Conservation (phyloP, 2,329 filamentous ascomycete genomes). For the Coniochaeta prunicola region DNA sequence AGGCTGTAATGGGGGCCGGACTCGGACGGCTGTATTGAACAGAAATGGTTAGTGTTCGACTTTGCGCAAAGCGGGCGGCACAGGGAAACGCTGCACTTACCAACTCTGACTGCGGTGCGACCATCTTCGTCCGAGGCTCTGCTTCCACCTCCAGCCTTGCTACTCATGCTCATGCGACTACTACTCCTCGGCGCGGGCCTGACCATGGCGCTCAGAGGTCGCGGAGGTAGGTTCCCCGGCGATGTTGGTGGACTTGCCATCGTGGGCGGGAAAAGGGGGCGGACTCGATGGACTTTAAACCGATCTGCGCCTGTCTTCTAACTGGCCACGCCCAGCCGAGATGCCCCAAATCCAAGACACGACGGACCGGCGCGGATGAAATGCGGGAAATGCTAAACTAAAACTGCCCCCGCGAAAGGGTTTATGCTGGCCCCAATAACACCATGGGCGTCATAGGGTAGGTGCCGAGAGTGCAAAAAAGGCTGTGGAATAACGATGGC, state of each 20-base stretch:
- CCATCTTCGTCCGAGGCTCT: constrained; percentile 83
- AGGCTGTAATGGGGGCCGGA: constrained; percentile 77
- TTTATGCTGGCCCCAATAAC: constrained; percentile 15
- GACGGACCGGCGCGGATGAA: not conserved
- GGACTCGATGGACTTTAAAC: constrained; percentile 7
- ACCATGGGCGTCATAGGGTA: constrained; percentile 10
- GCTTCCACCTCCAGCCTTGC: constrained; percentile 68
- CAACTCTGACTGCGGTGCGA: constrained; percentile 91
- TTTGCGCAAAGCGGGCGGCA: not conserved
- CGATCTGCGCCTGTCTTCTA: constrained; percentile 1
- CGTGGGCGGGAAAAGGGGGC: constrained; percentile 16
- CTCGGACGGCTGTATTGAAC: constrained; percentile 65
- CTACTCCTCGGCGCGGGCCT: constrained; percentile 65
- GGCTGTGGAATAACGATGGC: constrained; percentile 8
- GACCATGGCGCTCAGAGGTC: constrained; percentile 77
- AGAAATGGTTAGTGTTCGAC: constrained; percentile 5
- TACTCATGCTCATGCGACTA: constrained; percentile 79
- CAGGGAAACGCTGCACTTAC: constrained; percentile 44
- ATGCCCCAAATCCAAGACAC: not conserved
- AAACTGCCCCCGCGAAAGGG: constrained; percentile 7
- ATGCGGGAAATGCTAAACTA: constrained; percentile 9
- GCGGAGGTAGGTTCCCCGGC: constrained; percentile 48
- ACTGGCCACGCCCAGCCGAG: constrained; percentile 1
- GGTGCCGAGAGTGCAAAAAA: constrained; percentile 3
- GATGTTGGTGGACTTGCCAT: constrained; percentile 67